Evolutionary conservation across 2,329 filamentous ascomycete genomes (phyloP), one percentile per base, ranked within the genome.

Genomic region (Dactylellina parvicollis): DNA sequence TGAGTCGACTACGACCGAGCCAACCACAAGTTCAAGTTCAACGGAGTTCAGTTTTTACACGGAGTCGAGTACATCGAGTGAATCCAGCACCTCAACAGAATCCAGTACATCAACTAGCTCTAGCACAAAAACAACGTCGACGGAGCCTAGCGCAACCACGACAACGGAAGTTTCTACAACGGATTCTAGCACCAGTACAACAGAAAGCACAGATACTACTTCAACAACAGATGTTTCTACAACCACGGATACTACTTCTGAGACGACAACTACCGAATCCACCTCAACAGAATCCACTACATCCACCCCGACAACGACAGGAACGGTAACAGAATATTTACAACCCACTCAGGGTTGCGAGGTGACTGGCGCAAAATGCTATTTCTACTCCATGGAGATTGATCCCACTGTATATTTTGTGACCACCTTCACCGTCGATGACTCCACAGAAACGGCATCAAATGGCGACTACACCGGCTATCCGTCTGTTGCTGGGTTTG

Each of bases 401-500:
- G 32, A 46, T 14, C 69, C 69, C 12, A 66, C 60, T 4, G 44
- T 60, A 14, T 73, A 73, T 30, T 14, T 66, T 36, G 54, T 73
- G 4, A 60, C 14, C 7, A 66, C 60, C 1, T 4, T 66, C 1
- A 73, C 69, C 1, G 30, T 72, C 16, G 67, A 72, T 22, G 55
- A 42, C 5, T 28, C 57, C 4, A 38, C 36, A 5, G 42, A 44
- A 18, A 22, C 55, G 8, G 26, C 16, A 14, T 14, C 4, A 16
- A 40, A 47, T 40, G n/a, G 36, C 28, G 12, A 56, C 14, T 3
- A 0, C 18, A 56, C 26, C 14, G 1, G 5, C 18, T 44, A 34
- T 22, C 1, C 16, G 12, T 8, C 52, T n/a, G 36, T 34, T 24
- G 24, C 22, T 32, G 61, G 40, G 14, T 44, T 54, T 42, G 28